phyloP scores from a whole-genome alignment of 1,284 basidiomycete species.

The Cutaneotrichosporon daszewskae region DNA sequence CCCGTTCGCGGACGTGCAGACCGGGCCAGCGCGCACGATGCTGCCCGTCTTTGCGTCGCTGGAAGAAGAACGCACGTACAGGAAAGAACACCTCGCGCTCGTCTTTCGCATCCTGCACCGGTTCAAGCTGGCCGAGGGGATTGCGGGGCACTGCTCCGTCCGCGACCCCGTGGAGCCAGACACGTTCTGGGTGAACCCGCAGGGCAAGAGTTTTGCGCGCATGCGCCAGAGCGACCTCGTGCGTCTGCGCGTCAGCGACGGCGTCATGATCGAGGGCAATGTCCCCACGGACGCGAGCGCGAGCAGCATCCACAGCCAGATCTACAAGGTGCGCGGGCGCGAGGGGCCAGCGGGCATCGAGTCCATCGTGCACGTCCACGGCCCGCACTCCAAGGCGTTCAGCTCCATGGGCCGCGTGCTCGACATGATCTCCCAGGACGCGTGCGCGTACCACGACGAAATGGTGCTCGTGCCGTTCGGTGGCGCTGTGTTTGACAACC shows the following conservation, averaged over 20 bases:
- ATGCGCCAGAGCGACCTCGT: conserved; percentile 36
- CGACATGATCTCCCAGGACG: conserved; percentile 43
- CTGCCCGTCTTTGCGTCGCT: conserved; percentile 27
- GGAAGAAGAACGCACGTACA: conserved; percentile 32
- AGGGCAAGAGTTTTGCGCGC: conserved; percentile 34
- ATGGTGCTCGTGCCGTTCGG: conserved; percentile 40
- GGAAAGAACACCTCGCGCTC: conserved; percentile 40
- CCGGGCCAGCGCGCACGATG: conserved; percentile 30
- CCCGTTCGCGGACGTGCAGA: conserved; percentile 30
- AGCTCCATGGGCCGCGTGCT: conserved; percentile 28
- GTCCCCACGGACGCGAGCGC: conserved; percentile 35
- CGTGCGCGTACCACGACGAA: conserved; percentile 33
- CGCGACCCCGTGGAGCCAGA: conserved; percentile 39
- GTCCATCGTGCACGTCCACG: conserved; percentile 40
- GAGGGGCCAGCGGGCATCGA: conserved; percentile 29
- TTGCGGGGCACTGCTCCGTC: conserved; percentile 38
- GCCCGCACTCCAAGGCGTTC: conserved; percentile 39
- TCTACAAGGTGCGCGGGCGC: conserved; percentile 30
- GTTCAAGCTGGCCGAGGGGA: conserved; percentile 32
- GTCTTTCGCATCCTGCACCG: conserved; percentile 37
- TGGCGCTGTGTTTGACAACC: conserved; percentile 37
- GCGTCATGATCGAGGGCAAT: conserved; percentile 30
- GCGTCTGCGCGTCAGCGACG: conserved; percentile 25
- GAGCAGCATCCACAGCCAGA: conserved; percentile 35
- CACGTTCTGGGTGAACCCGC: conserved; percentile 43